phyloP scores from a whole-genome alignment of 306 rosid species.

The Notholithocarpus densiflorus region DNA sequence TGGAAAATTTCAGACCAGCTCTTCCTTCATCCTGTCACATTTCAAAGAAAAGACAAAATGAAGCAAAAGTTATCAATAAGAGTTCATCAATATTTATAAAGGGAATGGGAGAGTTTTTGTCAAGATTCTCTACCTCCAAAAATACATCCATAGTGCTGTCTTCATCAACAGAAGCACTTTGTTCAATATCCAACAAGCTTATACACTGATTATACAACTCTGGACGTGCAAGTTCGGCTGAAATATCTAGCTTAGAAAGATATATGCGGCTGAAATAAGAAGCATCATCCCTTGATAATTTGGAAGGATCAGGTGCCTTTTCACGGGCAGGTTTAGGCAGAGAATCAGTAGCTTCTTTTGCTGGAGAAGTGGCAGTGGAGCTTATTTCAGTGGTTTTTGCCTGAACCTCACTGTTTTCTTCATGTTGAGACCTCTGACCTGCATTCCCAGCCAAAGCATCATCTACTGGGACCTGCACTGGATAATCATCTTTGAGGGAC shows the following conservation, averaged over 20 bases:
- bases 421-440: constrained; percentile 52
- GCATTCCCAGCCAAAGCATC: constrained; percentile 46
- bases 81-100: neutral
- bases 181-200: constrained; percentile 47
- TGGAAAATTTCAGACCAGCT: constrained; percentile 43
- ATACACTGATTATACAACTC: constrained; percentile 69
- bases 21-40: constrained; percentile 61
- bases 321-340: constrained; percentile 30
- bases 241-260: constrained; percentile 89
- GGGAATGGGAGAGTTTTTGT: constrained; percentile 1
- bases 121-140: constrained; percentile 52
- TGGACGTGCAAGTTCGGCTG: constrained; percentile 55
- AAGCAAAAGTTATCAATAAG: neutral
- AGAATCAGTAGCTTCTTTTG: constrained; percentile 46
- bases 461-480: constrained; percentile 40
- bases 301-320: constrained; percentile 41
- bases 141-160: constrained; percentile 38
- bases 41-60: neutral
- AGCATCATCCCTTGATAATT: constrained; percentile 35
- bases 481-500: constrained; percentile 57
- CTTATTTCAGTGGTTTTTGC: constrained; percentile 56
- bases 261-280: constrained; percentile 59
- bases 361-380: constrained; percentile 48
- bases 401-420: constrained; percentile 38
- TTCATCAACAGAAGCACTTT: constrained; percentile 38